Percentiles rank a stretch among this genome's conserved stretches.
Conservation (phyloP, 2,329 filamentous ascomycete species). For the Sphaerulina vaccinii region DNA sequence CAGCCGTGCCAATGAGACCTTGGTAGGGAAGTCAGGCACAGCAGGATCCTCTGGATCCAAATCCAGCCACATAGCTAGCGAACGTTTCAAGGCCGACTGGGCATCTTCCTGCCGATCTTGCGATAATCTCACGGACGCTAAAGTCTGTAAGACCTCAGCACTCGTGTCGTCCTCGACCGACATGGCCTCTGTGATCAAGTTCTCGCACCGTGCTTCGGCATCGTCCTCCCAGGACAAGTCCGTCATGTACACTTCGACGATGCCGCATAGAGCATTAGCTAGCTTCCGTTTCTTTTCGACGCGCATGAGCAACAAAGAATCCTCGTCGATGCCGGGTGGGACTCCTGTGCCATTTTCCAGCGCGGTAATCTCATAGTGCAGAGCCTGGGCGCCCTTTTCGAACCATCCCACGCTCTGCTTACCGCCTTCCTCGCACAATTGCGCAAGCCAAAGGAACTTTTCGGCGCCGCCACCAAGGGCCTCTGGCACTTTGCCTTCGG, state of each 20-base stretch:
- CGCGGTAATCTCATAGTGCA: slow-evolving; percentile 68
- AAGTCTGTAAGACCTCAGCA: slow-evolving; percentile 89
- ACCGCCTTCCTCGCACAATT: slow-evolving; percentile 69
- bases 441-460: slow-evolving; percentile 92
- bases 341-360: slow-evolving; percentile 52
- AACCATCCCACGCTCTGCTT: slow-evolving; percentile 61
- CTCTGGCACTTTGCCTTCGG: slow-evolving; percentile 68
- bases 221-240: slow-evolving; percentile 76
- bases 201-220: slow-evolving; percentile 84
- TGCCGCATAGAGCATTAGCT: slow-evolving; percentile 87
- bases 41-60: slow-evolving; percentile 68
- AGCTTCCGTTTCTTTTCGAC: slow-evolving; percentile 78
- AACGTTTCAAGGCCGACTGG: slow-evolving; percentile 70
- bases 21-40: slow-evolving; percentile 81
- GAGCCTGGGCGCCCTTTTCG: slow-evolving; percentile 66
- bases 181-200: slow-evolving; percentile 84
- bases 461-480: slow-evolving; percentile 78
- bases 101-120: slow-evolving; percentile 80
- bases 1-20: slow-evolving; percentile 79
- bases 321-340: slow-evolving; percentile 30
- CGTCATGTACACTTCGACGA: slow-evolving; percentile 98
- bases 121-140: slow-evolving; percentile 90
- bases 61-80: slow-evolving; percentile 79
- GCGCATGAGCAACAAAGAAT: slow-evolving; percentile 42
- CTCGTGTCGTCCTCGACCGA: slow-evolving; percentile 72